Percentiles rank a stretch among this genome's conserved stretches.
These are phyloP conservation scores for Fraxinus xanthoxyloides DNA, from an alignment of 305 asterid species.

Conservation along the genomic window DNA sequence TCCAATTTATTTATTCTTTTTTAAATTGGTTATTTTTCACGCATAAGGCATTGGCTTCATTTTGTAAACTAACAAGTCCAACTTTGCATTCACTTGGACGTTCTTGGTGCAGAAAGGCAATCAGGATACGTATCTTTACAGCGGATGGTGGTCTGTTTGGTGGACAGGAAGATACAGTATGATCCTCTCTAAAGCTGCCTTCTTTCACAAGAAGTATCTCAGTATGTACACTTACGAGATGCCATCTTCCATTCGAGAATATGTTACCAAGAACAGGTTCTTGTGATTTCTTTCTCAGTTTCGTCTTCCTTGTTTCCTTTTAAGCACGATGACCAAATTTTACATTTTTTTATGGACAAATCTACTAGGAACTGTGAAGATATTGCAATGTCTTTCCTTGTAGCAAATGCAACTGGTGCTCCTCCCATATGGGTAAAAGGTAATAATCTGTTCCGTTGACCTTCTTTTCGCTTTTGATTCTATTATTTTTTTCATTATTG, in stretches of 20 bases:
- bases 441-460: conserved; percentile 21
- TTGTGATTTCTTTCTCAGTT: not conserved
- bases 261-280: conserved; percentile 63
- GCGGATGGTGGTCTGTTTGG: conserved; percentile 92
- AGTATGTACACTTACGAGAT: conserved; percentile 67
- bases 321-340: not conserved
- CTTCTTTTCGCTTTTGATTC: not conserved
- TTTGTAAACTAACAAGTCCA: not conserved
- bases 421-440: conserved; percentile 94
- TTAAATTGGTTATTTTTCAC: not conserved
- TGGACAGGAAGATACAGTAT: conserved; percentile 85
- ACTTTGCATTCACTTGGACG: not conserved
- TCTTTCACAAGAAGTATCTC: conserved; percentile 80
- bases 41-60: not conserved
- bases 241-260: conserved; percentile 77
- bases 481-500: not conserved
- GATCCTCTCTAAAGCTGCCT: conserved; percentile 81
- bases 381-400: conserved; percentile 87
- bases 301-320: not conserved
- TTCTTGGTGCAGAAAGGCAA: conserved; percentile 45
- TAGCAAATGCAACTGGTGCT: conserved; percentile 77
- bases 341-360: conserved; percentile 7
- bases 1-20: not conserved
- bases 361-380: conserved; percentile 79
- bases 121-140: conserved; percentile 38